These are phyloP conservation scores for Oidiodendron maius DNA, from an alignment of 495 filamentous ascomycete genomes.

Conservation along the genomic window DNA sequence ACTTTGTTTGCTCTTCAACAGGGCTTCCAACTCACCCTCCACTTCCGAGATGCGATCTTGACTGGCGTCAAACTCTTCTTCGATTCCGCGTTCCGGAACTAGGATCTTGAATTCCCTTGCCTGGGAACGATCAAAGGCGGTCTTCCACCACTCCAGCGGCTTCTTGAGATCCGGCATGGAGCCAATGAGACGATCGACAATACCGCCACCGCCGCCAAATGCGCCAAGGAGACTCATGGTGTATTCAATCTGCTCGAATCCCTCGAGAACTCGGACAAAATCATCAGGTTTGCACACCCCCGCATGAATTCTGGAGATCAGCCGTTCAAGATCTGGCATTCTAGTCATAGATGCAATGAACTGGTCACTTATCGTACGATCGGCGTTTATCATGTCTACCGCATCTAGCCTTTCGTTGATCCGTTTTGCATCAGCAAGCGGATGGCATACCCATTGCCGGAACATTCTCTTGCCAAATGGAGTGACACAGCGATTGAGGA, in stretches of 20 bases:
- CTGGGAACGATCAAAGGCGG: slow-evolving; percentile 81
- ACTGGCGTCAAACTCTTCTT: slow-evolving; percentile 87
- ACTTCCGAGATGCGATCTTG: slow-evolving; percentile 70
- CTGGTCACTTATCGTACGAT: slow-evolving; percentile 67
- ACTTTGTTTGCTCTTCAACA: slow-evolving; percentile 65
- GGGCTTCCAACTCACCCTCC: slow-evolving; percentile 59
- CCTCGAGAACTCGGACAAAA: slow-evolving; percentile 90
- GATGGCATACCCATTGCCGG: slow-evolving; percentile 97
- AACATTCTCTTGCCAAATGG: slow-evolving; percentile 97
- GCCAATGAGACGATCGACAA: slow-evolving; percentile 76
- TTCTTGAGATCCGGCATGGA: slow-evolving; percentile 78
- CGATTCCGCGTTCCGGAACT: slow-evolving; percentile 82
- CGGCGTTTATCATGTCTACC: slow-evolving; percentile 85
- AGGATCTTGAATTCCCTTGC: slow-evolving; percentile 67
- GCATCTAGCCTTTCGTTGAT: slow-evolving; percentile 97
- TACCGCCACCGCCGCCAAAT: slow-evolving; percentile 64
- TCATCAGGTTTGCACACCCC: slow-evolving; percentile 81
- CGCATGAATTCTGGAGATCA: slow-evolving; percentile 93
- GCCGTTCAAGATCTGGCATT: slow-evolving; percentile 89
- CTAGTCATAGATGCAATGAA: slow-evolving; percentile 81
- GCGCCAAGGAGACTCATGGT: slow-evolving; percentile 72
- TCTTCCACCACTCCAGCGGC: slow-evolving; percentile 80
- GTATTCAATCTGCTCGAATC: slow-evolving; percentile 95
- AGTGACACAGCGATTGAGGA: slow-evolving; percentile 91
- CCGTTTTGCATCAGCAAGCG: slow-evolving; percentile 73